Evolutionary conservation across 2,329 filamentous ascomycete genomes (phyloP).

Genomic region (Cladorrhinum sp.): DNA sequence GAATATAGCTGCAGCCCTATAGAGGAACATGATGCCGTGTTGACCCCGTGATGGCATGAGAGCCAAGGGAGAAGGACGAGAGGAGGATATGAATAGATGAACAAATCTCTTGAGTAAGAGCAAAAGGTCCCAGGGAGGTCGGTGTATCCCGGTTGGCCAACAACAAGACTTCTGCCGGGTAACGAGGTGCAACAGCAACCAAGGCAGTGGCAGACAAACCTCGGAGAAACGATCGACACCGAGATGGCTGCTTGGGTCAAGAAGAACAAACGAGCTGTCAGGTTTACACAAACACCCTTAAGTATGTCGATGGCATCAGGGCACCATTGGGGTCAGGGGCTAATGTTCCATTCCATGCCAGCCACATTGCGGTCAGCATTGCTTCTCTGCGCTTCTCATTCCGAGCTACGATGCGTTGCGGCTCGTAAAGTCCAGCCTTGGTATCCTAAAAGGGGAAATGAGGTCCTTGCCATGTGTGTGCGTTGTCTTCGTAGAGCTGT

Average conservation of each 20-base stretch:
- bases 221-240: background rate
- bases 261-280: background rate
- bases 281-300: background rate
- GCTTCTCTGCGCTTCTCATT: background rate
- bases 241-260: background rate
- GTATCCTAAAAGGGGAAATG: background rate
- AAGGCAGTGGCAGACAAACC: background rate
- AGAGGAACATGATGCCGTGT: conserved; percentile 9
- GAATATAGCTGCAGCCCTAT: background rate
- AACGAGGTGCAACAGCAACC: conserved; percentile 5
- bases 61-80: background rate
- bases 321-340: background rate
- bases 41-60: background rate
- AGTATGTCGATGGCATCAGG: background rate
- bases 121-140: background rate
- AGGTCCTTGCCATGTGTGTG: background rate
- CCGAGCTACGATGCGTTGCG: background rate
- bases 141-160: background rate
- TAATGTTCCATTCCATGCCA: background rate
- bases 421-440: background rate
- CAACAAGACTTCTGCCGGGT: background rate
- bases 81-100: background rate
- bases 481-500: background rate
- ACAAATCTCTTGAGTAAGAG: background rate
- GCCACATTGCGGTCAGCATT: background rate